Conservation (phyloP, 495 filamentous ascomycete genomes). For the Letharia lupina region DNA sequence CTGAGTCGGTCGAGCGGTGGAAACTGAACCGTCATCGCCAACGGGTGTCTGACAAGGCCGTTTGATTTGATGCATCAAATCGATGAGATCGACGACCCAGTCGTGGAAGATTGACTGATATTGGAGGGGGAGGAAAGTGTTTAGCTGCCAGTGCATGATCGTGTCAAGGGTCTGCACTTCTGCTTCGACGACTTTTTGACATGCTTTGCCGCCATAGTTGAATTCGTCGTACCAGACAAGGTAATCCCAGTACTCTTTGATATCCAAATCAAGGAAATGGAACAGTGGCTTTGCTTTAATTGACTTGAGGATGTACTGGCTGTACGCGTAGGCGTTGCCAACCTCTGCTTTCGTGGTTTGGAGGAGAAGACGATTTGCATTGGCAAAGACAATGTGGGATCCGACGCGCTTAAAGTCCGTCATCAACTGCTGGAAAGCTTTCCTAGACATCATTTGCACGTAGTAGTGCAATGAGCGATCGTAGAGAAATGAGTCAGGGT, state of each 20-base stretch:
- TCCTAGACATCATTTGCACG: constrained; percentile 94
- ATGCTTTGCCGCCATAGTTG: constrained; percentile 95
- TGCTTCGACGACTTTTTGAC: constrained; percentile 68
- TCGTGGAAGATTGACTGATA: constrained; percentile 84
- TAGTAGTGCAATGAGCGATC: constrained; percentile 96
- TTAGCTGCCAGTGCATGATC: constrained; percentile 97
- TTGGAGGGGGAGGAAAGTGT: constrained; percentile 70
- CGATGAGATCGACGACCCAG: constrained; percentile 89
- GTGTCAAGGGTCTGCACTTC: constrained; percentile 84
- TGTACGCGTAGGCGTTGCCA: constrained; percentile 93
- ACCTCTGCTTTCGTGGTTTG: constrained; percentile 97
- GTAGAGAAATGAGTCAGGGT: constrained; percentile 83
- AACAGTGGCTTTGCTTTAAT: constrained; percentile 92
- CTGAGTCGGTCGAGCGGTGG: constrained; percentile 72
- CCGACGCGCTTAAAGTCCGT: constrained; percentile 92
- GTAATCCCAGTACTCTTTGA: constrained; percentile 99
- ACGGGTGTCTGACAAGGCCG: constrained; percentile 39
- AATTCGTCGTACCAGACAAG: constrained; percentile 99
- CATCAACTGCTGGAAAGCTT: constrained; percentile 95
- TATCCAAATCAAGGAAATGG: constrained; percentile 93
- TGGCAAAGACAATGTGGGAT: constrained; percentile 87
- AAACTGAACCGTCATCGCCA: constrained; percentile 34
- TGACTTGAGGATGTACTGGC: constrained; percentile 92
- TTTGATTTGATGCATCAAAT: constrained; percentile 85
- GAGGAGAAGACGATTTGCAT: constrained; percentile 75